These are phyloP conservation scores for Fagopyrum homotropicum DNA, from an alignment of 148 eudicot species.

Conservation along the genomic window DNA sequence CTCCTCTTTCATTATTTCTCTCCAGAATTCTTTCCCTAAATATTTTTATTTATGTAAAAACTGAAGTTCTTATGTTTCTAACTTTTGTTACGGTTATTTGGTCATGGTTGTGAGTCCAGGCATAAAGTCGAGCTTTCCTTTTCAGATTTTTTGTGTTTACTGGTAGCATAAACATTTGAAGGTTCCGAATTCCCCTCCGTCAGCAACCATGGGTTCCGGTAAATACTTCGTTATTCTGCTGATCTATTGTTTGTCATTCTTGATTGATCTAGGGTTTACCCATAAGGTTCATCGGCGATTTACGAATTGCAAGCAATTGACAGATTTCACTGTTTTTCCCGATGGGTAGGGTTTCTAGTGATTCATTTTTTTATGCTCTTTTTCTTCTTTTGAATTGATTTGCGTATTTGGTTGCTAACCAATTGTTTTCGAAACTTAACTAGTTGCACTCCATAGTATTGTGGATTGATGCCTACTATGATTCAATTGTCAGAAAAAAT, in stretches of 20 bases:
- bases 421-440: neutral
- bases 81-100: too few relatives aligned
- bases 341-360: neutral
- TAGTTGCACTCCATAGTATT: neutral
- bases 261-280: neutral
- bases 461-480: neutral
- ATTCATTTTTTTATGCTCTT: neutral
- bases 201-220: conserved; percentile 35
- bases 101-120: too few relatives aligned
- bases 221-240: neutral
- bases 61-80: too few relatives aligned
- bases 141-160: too few relatives aligned
- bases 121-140: too few relatives aligned
- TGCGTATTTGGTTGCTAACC: neutral
- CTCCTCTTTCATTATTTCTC: too few relatives aligned
- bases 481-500: neutral
- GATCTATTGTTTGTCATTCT: neutral
- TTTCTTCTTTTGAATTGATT: neutral
- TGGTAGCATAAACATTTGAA: neutral
- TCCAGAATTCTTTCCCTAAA: too few relatives aligned
- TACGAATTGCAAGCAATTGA: neutral
- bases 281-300: neutral
- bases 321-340: neutral
- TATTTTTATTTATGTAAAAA: too few relatives aligned
- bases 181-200: neutral